A percentile compares a stretch with the other conserved stretches of the same genome.
These are phyloP conservation scores for Ophiorrhiza pumila DNA, from an alignment of 257 asterid genomes.

Conservation along the genomic window DNA sequence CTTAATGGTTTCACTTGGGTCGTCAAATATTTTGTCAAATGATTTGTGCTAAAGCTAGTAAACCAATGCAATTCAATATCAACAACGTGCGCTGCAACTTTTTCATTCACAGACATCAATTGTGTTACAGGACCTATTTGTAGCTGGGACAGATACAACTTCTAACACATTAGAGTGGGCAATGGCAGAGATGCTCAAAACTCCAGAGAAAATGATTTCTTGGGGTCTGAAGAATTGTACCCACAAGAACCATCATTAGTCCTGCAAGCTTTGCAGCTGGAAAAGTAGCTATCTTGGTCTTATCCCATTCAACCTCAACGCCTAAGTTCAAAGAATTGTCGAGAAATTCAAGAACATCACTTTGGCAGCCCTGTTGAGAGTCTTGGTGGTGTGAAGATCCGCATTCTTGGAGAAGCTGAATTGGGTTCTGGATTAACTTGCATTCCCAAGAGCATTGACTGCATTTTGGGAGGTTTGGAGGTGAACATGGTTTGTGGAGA, in stretches of 20 bases:
- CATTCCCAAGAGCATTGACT: conserved; percentile 70
- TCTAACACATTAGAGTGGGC: conserved; percentile 32
- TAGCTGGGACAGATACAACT: conserved; percentile 31
- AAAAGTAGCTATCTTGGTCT: conserved; percentile 56
- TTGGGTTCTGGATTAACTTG: conserved; percentile 58
- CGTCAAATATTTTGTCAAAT: too few relatives aligned
- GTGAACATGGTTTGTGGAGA: conserved; percentile 67
- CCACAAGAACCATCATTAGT: conserved; percentile 64
- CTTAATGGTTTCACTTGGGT: too few relatives aligned
- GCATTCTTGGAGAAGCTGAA: conserved; percentile 57
- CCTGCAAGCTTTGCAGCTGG: conserved; percentile 59
- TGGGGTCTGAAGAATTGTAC: conserved; percentile 55
- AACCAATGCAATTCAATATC: not conserved
- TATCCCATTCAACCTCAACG: conserved; percentile 80
- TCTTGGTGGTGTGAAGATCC: conserved; percentile 52
- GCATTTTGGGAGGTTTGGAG: conserved; percentile 65
- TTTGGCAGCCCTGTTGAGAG: conserved; percentile 59
- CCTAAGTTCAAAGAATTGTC: conserved; percentile 58
- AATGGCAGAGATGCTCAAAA: conserved; percentile 25
- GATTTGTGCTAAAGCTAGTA: too few relatives aligned
- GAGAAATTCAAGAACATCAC: conserved; percentile 68
- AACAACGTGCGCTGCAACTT: not conserved
- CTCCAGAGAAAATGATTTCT: conserved; percentile 30
- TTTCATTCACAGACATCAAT: not conserved
- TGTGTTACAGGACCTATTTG: conserved; percentile 29